Conservation (phyloP, 1,284 basidiomycete species). For the Phenoliferia sp. region DNA sequence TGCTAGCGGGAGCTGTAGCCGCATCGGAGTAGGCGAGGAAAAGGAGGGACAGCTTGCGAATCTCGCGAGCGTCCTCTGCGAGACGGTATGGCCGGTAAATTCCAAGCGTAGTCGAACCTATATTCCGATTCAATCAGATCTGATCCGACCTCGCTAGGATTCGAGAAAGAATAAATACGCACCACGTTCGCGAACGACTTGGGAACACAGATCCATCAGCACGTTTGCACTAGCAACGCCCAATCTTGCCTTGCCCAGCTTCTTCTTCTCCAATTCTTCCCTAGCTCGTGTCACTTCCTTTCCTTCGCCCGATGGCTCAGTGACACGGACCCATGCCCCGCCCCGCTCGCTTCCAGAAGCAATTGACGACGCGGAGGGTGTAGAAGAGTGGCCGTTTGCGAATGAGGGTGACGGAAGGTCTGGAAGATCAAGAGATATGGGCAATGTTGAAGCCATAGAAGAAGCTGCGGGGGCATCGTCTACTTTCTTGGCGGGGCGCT, state of each 20-base stretch:
- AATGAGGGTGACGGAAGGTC: constrained; percentile 13
- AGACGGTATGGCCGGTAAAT: constrained; percentile 28
- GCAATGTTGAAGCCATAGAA: background rate
- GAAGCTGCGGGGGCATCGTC: background rate
- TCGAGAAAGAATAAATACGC: background rate
- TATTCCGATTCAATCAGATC: background rate
- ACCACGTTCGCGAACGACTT: constrained; percentile 18
- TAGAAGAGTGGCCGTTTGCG: constrained; percentile 9
- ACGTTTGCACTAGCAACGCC: background rate
- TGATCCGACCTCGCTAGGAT: background rate
- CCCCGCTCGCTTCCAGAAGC: constrained; percentile 11
- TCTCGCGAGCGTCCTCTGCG: constrained; percentile 7
- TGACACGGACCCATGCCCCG: background rate
- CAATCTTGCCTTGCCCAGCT: constrained; percentile 3
- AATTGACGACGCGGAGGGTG: background rate
- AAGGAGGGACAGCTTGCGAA: constrained; percentile 11
- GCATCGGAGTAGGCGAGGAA: constrained; percentile 21
- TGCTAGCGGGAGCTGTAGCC: background rate
- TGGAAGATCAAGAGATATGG: constrained; percentile 4
- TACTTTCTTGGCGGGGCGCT: background rate
- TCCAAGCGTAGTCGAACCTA: constrained; percentile 24
- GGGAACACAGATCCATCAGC: constrained; percentile 5
- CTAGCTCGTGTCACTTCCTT: background rate
- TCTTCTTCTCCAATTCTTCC: background rate
- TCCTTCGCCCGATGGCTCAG: background rate